A percentile compares a stretch with the other conserved stretches of the same genome.
These are phyloP conservation scores for Moelleriella libera DNA, from an alignment of 2,329 filamentous ascomycete species.

Conservation along the genomic window DNA sequence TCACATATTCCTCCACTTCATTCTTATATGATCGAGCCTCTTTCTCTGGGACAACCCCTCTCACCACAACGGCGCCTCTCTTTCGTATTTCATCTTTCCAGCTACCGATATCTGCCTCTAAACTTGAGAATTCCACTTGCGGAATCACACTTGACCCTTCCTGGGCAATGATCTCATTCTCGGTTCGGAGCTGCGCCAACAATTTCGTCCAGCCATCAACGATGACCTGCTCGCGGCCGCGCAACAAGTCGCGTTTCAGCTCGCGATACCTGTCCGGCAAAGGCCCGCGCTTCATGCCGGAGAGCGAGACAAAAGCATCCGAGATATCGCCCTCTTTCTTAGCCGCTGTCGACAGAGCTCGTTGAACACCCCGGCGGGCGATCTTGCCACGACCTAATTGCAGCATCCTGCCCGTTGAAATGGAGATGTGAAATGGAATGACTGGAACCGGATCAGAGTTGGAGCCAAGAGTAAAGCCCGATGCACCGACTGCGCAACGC, in stretches of 20 bases:
- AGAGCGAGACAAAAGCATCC: conserved; percentile 45
- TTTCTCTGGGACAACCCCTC: conserved; percentile 47
- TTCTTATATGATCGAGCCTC: conserved; percentile 53
- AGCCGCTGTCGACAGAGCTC: neutral
- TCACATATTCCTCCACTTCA: conserved; percentile 50
- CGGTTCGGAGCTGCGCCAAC: conserved; percentile 25
- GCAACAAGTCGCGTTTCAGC: conserved; percentile 38
- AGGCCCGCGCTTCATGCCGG: conserved; percentile 26
- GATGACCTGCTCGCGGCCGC: conserved; percentile 32
- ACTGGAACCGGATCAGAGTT: neutral
- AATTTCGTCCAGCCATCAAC: conserved; percentile 33
- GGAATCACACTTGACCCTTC: conserved; percentile 36
- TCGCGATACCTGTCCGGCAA: conserved; percentile 41
- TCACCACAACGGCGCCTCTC: conserved; percentile 49
- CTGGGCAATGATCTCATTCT: conserved; percentile 31
- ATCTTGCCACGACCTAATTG: neutral
- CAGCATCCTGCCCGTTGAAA: neutral
- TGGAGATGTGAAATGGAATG: neutral
- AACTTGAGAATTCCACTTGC: conserved; percentile 30
- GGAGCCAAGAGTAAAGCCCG: neutral
- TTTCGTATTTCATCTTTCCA: conserved; percentile 38
- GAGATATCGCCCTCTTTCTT: conserved; percentile 50
- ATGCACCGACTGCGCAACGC: too few species aligned
- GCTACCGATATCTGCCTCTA: conserved; percentile 22
- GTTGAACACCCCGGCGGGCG: conserved; percentile 1